Base-by-base conservation (phyloP, 1,284 basidiomycete genomes). In the Hemileia vastatrix region DNA sequence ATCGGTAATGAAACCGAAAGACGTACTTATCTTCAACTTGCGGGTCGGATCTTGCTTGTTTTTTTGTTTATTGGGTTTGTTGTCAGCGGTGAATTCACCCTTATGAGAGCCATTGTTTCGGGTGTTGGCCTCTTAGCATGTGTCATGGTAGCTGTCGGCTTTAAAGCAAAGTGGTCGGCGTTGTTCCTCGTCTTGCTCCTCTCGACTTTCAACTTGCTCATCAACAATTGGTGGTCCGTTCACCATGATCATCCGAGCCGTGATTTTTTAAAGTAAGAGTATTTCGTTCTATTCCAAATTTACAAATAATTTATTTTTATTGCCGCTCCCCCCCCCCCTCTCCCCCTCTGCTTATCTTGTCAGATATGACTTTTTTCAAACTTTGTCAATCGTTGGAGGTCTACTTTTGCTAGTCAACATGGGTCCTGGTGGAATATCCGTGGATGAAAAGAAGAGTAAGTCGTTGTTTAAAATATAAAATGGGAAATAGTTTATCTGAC, bases 141-240 rank as follows among this genome's bases (percentile, higher is more conserved):
- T 76, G 78, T 85, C 72, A 96, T 96, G 90, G 93, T 99, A 58
- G 95, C 93, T 8, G 83, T 98, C 66, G 95, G 95, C 54, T 98
- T 97, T 84, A 98, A 98, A 80, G 94, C 95, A 71, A 94, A 96
- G 77, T 96, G 92, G 90, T 91, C 89, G 13, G 94, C 94, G 2
- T 84, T 85, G n/a, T 97, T 98, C 85, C 83, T 99, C 64, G 92
- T 97, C 65, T 78, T 95, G 69, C 82, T 94, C 4, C 80, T 99
- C 69, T 90, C 87, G 75, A 78, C 90, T 67, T 95, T 98, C 85
- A 99, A 99, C 77, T 88, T 97, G 36, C 88, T 94, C 72, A 90
- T 91, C 78, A 99, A 99, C 83, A 96, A 96, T 79, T 99, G 90
- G 86, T 98, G 94, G 95, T 86, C 84, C 68, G 85, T 97, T n/a